Conservation (phyloP, 73 alveolate genomes). For the Paramecium biaurelia region DNA sequence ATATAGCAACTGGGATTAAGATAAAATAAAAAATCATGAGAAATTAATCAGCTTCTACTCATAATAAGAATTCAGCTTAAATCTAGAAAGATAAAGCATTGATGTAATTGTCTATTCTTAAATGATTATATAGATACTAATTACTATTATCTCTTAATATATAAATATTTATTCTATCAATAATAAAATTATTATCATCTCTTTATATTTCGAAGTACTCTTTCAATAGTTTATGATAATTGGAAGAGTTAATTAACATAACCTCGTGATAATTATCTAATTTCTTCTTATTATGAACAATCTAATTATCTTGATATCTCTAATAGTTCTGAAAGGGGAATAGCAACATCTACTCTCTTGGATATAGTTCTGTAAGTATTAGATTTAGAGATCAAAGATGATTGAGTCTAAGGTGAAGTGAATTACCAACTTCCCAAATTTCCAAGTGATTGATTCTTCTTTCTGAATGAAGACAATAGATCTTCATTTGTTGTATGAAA, state of each 20-base stretch:
- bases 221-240: neutral
- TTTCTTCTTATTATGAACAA: neutral
- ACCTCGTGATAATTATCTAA: neutral
- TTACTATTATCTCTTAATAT: neutral
- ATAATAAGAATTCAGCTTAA: neutral
- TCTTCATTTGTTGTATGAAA: neutral
- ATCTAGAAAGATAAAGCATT: neutral
- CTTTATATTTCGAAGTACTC: neutral
- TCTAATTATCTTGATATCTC: neutral
- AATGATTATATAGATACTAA: neutral
- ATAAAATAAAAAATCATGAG: conserved; percentile 33
- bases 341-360: neutral
- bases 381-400: neutral
- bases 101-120: neutral
- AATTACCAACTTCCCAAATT: conserved; percentile 4
- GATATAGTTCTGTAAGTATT: neutral
- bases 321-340: neutral
- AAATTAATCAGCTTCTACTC: neutral
- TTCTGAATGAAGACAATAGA: neutral
- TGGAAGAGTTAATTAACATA: neutral
- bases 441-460: neutral
- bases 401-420: neutral
- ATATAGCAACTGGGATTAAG: neutral
- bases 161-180: neutral
- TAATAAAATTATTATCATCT: neutral